Evolutionary conservation across 345 rosid species (phyloP).

Genomic region (Salix caprea): DNA sequence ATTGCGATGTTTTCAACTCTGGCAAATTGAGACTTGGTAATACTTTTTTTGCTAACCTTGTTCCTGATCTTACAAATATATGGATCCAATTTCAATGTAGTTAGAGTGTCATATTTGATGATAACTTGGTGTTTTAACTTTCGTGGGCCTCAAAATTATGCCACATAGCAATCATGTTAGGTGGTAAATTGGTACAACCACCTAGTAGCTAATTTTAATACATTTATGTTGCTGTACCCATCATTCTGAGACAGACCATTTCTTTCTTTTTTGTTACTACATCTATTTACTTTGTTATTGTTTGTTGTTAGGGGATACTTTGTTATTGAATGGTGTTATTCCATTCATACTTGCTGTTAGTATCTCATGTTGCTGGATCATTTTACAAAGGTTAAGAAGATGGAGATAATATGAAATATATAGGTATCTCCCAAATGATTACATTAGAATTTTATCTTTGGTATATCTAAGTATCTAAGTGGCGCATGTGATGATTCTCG

Average conservation of each 20-base stretch:
- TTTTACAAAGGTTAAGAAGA: constrained; percentile 57
- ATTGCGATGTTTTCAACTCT: constrained; percentile 89
- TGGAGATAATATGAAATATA: constrained; percentile 79
- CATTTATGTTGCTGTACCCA: background rate
- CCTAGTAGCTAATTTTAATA: background rate
- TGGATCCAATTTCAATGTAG: background rate
- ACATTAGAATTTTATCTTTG: background rate
- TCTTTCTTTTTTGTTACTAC: background rate
- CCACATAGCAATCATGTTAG: background rate
- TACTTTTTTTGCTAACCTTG: background rate
- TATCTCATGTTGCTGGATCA: constrained; percentile 53
- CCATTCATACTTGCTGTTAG: background rate
- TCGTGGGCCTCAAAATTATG: background rate
- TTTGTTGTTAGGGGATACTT: too few relatives aligned
- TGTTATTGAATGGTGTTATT: background rate
- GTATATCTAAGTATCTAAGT: background rate
- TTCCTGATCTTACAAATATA: background rate
- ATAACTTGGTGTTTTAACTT: background rate
- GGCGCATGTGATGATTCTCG: background rate
- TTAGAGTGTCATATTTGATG: background rate
- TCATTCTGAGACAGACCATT: background rate
- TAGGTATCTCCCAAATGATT: constrained; percentile 42
- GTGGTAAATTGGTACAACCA: background rate
- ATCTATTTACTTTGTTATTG: background rate
- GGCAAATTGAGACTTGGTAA: constrained; percentile 97